phyloP scores from a whole-genome alignment of 495 filamentous ascomycete species.

The Penicillium alfredii region DNA sequence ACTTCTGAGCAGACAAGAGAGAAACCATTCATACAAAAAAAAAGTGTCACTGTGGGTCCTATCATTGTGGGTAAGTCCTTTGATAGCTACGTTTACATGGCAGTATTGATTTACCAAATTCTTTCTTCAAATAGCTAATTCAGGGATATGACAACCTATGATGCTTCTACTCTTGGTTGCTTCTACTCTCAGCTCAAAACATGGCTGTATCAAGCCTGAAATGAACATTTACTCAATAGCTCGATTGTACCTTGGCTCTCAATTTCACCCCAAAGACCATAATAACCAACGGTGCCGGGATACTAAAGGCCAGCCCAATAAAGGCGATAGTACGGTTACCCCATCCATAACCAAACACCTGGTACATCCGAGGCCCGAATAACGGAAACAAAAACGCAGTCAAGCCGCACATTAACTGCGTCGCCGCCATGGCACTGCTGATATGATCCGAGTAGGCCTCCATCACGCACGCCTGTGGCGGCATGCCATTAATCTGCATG shows the following conservation, averaged over 20 bases:
- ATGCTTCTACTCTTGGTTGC: slow-evolving; percentile 1
- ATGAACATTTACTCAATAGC: not conserved
- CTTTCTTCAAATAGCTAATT: too few relatives aligned
- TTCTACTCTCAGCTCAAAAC: too few relatives aligned
- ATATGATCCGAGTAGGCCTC: slow-evolving; percentile 14
- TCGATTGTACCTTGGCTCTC: slow-evolving; percentile 4
- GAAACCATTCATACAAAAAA: too few relatives aligned
- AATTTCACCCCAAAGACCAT: slow-evolving; percentile 12
- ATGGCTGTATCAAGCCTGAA: not conserved
- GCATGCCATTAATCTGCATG: slow-evolving; percentile 13
- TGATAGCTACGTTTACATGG: too few relatives aligned
- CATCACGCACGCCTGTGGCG: slow-evolving; percentile 14
- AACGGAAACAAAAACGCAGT: slow-evolving; percentile 44
- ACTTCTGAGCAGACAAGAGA: too few relatives aligned
- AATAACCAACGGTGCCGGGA: slow-evolving; percentile 14
- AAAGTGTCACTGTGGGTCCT: too few relatives aligned
- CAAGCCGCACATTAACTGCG: slow-evolving; percentile 12
- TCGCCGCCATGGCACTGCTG: slow-evolving; percentile 10
- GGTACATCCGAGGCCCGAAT: slow-evolving; percentile 51
- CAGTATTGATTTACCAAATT: too few relatives aligned
- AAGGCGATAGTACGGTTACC: slow-evolving; percentile 37
- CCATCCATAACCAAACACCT: slow-evolving; percentile 50
- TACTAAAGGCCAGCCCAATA: slow-evolving; percentile 8
- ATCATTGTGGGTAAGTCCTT: too few relatives aligned
- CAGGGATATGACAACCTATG: too few relatives aligned